These are phyloP conservation scores for Rhizoclosmatium sp. DNA, from an alignment of 192 early-diverging fungal genomes.

Conservation along the genomic window DNA sequence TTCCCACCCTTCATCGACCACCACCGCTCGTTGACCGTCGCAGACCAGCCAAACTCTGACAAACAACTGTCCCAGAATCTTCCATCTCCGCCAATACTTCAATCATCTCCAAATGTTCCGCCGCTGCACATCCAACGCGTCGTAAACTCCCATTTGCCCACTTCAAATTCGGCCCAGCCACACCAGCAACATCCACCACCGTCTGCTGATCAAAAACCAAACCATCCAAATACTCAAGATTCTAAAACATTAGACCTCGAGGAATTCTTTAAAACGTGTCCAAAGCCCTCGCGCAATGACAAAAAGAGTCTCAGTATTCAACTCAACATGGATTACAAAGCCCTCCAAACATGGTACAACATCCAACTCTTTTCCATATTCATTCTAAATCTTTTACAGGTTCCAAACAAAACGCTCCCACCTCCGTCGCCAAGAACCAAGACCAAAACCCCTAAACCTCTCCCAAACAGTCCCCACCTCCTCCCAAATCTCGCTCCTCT, in stretches of 20 bases:
- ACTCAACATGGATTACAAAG: neutral
- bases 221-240: neutral
- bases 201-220: neutral
- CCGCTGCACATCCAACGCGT: neutral
- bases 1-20: neutral
- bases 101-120: neutral
- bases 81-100: too few relatives aligned
- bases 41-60: neutral
- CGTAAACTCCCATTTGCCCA: neutral
- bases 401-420: neutral
- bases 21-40: neutral
- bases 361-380: neutral
- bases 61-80: too few relatives aligned
- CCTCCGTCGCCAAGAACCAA: neutral
- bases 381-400: neutral
- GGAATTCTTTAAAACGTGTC: neutral
- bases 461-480: neutral
- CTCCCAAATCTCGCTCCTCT: neutral
- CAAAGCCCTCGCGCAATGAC: slow-evolving; percentile 12
- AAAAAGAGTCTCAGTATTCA: slow-evolving; percentile 1
- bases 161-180: neutral
- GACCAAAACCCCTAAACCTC: neutral
- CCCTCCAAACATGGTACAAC: slow-evolving; percentile 11
- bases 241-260: neutral
- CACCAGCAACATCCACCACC: neutral